Evolutionary conservation across 2,329 filamentous ascomycete genomes (phyloP).

Genomic region (Alternaria triticina): DNA sequence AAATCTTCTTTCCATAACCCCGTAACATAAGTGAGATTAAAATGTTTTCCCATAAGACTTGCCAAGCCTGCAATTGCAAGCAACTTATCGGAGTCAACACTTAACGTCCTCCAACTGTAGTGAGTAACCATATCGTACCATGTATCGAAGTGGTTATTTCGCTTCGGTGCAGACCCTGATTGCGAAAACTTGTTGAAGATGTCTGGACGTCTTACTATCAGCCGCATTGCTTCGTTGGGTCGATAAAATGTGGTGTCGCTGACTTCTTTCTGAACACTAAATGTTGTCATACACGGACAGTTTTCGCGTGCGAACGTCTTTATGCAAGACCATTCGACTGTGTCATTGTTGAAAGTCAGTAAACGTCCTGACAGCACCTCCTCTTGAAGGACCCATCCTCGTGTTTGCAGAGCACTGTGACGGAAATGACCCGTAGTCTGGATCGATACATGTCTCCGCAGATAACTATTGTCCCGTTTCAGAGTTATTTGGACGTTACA

Average conservation of each 20-base stretch:
- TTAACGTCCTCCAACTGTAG: neutral
- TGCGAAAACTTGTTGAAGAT: neutral
- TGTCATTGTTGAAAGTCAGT: neutral
- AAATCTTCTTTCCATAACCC: neutral
- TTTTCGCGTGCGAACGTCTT: neutral
- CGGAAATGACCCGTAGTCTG: fast-evolving
- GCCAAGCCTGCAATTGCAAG: neutral
- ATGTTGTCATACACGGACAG: neutral
- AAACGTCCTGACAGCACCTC: neutral
- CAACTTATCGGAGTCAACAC: neutral
- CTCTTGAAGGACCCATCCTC: neutral
- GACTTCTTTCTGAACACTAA: neutral
- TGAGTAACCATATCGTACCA: neutral
- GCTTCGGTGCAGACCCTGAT: too few relatives aligned
- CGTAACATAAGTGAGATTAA: neutral
- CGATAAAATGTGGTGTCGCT: fast-evolving
- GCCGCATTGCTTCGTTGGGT: neutral
- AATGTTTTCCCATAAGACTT: neutral
- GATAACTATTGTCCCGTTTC: fast-evolving
- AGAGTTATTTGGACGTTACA: neutral
- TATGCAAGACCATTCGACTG: neutral
- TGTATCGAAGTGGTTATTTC: neutral
- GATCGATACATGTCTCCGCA: neutral
- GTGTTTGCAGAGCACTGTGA: neutral
- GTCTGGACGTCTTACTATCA: neutral